Evolutionary conservation across 441 rosid species (phyloP), one percentile per base, ranked within the genome.

Genomic region (Gossypium schwendimanii): DNA sequence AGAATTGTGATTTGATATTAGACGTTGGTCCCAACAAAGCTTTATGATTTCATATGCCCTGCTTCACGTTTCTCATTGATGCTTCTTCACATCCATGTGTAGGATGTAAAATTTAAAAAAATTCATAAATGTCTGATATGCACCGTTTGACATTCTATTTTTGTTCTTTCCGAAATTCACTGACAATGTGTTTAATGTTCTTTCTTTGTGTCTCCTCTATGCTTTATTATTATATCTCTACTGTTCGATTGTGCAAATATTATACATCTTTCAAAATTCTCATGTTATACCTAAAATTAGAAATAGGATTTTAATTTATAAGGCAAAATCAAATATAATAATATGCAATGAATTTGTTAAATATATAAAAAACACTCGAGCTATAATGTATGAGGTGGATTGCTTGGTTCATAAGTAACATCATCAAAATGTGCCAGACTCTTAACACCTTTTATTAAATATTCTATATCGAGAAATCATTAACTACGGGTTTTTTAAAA

Each of bases 31-130:
- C 7, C 28, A 20, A 21, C 31, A 39, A 41, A 18, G 28, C 52
- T 63, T 39, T 63, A 63, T 63, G 68, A 41, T 63, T 18, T 20
- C 67, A 33, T 62, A 62, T 62, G 67, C 49, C 18, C 24, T 33
- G 67, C 67, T 3, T 8, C 11, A 11, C 33, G 26, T 62, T 36
- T 36, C 49, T n/a, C 9, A 36, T 0, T 18, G n/a, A 62, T 9
- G 24, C 8, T 41, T 5, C 26, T 23, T 10, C 49, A 44, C 61
- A 31, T 31, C n/a, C 57, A 31, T 36, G 7, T 4, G 7, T 4
- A 14, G 3, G n/a, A 7, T 31, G 3, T 14, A 24, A 15, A 45
- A 44, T 26, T 12, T 20, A 20, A 20, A 54, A 28, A 3, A 24
- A 21, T 49, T n/a, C 59, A 49, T 49, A 2, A 52, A 49, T 14